Conservation (phyloP, 2,329 filamentous ascomycete species). For the Thelonectria blattea region DNA sequence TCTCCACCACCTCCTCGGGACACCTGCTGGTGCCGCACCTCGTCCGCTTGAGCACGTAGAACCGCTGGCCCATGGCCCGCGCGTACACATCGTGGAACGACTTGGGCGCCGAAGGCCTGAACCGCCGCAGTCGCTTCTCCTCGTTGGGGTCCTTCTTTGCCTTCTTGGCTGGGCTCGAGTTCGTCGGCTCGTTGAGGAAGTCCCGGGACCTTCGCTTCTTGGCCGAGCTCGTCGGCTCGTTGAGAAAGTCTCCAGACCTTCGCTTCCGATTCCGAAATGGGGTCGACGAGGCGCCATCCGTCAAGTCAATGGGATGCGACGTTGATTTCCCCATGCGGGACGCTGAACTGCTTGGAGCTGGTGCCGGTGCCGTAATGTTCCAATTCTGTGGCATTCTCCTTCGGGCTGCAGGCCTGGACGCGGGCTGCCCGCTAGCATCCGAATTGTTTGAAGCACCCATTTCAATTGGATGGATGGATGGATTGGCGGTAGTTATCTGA, state of each 20-base stretch:
- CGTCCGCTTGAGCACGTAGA: constrained; percentile 53
- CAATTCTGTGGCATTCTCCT: constrained; percentile 10
- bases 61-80: constrained; percentile 50
- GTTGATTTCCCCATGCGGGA: constrained; percentile 14
- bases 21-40: constrained; percentile 44
- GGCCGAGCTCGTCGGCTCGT: not conserved
- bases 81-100: constrained; percentile 46
- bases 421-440: no score
- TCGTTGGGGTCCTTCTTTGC: constrained; percentile 20
- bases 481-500: no score
- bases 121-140: constrained; percentile 47
- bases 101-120: constrained; percentile 43
- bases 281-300: constrained; percentile 5
- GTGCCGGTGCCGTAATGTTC: not conserved
- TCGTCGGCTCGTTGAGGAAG: no score
- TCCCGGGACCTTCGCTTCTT: constrained; percentile 12
- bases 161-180: constrained; percentile 24
- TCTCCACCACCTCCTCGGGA: constrained; percentile 59
- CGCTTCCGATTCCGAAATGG: constrained; percentile 31
- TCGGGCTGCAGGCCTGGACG: not conserved
- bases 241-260: constrained; percentile 6
- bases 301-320: constrained; percentile 16
- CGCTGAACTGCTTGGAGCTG: not conserved
- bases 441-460: no score
- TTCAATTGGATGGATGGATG: no score